These are phyloP conservation scores for Saxophila tyrrhenica DNA, from an alignment of 495 filamentous ascomycete genomes.

Conservation along the genomic window DNA sequence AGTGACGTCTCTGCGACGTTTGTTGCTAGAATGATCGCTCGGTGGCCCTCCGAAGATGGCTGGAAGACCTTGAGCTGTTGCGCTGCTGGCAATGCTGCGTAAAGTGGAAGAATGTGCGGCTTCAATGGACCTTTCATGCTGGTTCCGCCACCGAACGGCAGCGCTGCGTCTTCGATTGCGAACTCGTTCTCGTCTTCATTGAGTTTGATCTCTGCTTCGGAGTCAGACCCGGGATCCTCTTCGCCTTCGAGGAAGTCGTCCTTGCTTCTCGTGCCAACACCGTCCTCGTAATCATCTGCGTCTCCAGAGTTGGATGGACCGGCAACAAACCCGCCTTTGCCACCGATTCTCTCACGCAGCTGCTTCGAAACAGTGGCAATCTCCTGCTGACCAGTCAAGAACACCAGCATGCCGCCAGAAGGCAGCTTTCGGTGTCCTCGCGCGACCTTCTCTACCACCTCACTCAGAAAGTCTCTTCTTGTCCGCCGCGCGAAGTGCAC, in stretches of 20 bases:
- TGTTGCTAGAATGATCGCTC: conserved; percentile 84
- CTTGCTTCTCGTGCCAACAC: conserved; percentile 8
- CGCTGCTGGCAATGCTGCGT: conserved; percentile 85
- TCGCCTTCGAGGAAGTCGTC: conserved; percentile 11
- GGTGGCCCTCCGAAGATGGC: conserved; percentile 62
- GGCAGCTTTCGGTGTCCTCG: conserved; percentile 85
- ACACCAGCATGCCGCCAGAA: conserved; percentile 85
- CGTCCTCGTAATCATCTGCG: conserved; percentile 53
- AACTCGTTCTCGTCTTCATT: conserved; percentile 53
- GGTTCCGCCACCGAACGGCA: conserved; percentile 6
- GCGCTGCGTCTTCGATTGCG: conserved; percentile 36
- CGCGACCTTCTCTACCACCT: conserved; percentile 76
- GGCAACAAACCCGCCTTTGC: too few relatives aligned
- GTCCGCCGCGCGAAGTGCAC: conserved; percentile 80
- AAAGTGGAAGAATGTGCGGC: conserved; percentile 72
- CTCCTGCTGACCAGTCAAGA: conserved; percentile 88
- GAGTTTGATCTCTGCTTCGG: conserved; percentile 32
- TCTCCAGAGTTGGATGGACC: conserved; percentile 42
- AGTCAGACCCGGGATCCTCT: conserved; percentile 22
- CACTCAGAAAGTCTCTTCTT: conserved; percentile 76
- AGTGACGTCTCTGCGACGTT: conserved; percentile 96
- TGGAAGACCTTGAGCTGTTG: conserved; percentile 94
- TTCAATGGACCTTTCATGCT: conserved; percentile 41
- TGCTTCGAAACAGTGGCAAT: conserved; percentile 67
- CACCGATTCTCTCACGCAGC: conserved; percentile 35